A percentile compares a stretch with the other conserved stretches of the same genome.
Evolutionary conservation across 805 yeast genomes (phyloP).

Genomic region (Candida sakaeoensis): DNA sequence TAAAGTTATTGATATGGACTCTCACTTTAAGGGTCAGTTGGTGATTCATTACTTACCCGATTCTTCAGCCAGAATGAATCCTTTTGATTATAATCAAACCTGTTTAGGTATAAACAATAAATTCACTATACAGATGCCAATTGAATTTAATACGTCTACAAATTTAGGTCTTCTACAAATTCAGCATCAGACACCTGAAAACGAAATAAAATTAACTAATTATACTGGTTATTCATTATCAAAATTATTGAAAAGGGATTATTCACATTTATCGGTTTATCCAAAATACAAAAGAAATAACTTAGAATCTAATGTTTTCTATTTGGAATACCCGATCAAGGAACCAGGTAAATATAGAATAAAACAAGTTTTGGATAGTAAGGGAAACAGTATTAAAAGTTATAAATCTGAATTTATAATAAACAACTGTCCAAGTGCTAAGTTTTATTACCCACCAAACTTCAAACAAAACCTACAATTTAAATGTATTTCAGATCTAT

Average conservation of each 20-base stretch:
- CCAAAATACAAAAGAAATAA: constrained; percentile 19
- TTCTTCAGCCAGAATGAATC: constrained; percentile 80
- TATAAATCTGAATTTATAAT: constrained; percentile 60
- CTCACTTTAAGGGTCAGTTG: constrained; percentile 81
- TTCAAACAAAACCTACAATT: constrained; percentile 27
- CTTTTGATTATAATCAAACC: constrained; percentile 53
- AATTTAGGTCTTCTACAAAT: constrained; percentile 68
- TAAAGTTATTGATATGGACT: constrained; percentile 40
- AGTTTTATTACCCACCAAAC: constrained; percentile 37
- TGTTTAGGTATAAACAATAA: constrained; percentile 49
- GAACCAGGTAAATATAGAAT: constrained; percentile 79
- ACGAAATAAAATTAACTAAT: constrained; percentile 44
- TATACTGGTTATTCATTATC: constrained; percentile 57
- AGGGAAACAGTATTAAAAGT: constrained; percentile 57
- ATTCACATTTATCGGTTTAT: constrained; percentile 25
- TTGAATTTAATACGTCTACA: constrained; percentile 75
- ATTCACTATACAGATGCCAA: constrained; percentile 49
- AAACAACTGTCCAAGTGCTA: constrained; percentile 75
- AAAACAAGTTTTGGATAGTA: constrained; percentile 59
- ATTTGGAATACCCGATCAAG: constrained; percentile 60
- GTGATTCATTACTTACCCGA: constrained; percentile 89
- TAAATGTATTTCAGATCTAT: constrained; percentile 46
- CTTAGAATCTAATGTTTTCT: constrained; percentile 42
- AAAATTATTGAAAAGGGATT: constrained; percentile 28
- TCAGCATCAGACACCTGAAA: constrained; percentile 54